Base-by-base conservation (phyloP, 805 yeast species). In the Kluyveromyces lactis region DNA sequence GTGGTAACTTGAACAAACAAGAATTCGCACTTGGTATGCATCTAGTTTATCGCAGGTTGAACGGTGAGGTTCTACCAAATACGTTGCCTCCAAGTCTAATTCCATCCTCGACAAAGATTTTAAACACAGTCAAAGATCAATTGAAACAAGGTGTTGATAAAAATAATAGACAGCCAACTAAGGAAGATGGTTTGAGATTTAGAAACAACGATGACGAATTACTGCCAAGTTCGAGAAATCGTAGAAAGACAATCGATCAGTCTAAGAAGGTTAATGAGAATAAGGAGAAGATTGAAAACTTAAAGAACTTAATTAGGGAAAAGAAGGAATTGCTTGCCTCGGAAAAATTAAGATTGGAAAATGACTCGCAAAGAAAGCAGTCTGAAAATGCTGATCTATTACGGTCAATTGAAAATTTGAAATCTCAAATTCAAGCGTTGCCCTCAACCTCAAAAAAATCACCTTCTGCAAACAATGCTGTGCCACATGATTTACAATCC, bases 21-120 rank as follows among this genome's bases (percentile, higher is more conserved):
- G 95, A 86, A 60, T 92, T 90, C 66, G 82, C 95, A 0, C 87
- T 92, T 26, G 97, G 97, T 24, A 92, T 90, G 97, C 97, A 94
- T 69, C 69, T 90, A 43, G 90, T 90, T 32, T 90, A 92, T 64
- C 76, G 96, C 59, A 75, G 90, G 46, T 67, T 90, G 56, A 89
- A 87, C 55, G 97, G 97, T 2, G 77, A 75, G 47, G 86, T 82
- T n/a, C 64, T 92, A 37, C 98, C 98, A 18, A 56, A 69, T 35
- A 68, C 78, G 40, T 71, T 90, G 39, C 97, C 97, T 2, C 86
- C 94, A 2, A 95, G 87, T 55, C 72, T 90, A 47, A 67, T 87
- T 23, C 97, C 98, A 6, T 94, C 95, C 2, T 82, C 95, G 6
- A 73, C 82, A 28, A 77, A 79, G 51, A 71, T 82, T 43, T 64